These are phyloP conservation scores for Triangularia setosa DNA, from an alignment of 2,329 filamentous ascomycete genomes.

Conservation along the genomic window DNA sequence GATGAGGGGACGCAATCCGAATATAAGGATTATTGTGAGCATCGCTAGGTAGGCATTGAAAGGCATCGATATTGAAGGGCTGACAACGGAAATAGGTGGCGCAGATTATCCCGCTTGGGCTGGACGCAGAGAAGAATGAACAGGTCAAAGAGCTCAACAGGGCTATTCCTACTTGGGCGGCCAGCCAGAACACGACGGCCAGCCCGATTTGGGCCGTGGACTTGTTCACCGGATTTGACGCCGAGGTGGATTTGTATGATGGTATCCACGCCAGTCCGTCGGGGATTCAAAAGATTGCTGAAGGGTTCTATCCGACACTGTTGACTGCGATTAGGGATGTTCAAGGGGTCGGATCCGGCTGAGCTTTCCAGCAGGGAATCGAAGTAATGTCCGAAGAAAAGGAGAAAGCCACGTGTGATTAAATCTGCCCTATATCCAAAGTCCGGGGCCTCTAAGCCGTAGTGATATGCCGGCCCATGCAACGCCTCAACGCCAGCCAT, in stretches of 20 bases:
- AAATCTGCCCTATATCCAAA: not conserved
- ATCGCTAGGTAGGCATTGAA: not conserved
- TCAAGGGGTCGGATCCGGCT: not conserved
- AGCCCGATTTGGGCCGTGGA: slow-evolving; percentile 10
- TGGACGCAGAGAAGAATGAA: not conserved
- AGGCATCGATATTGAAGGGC: not conserved
- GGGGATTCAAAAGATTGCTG: slow-evolving; percentile 5
- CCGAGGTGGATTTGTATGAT: slow-evolving; percentile 3
- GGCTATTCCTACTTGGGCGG: not conserved
- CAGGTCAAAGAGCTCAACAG: not conserved
- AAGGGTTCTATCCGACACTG: slow-evolving; percentile 5
- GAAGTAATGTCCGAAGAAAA: not conserved
- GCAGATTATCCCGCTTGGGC: slow-evolving; percentile 2
- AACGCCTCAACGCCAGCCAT: not conserved
- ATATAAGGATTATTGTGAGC: slow-evolving; percentile 3
- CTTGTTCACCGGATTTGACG: not conserved
- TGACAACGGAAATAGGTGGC: not conserved
- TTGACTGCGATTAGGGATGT: not conserved
- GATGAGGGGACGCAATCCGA: not conserved
- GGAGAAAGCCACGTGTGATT: not conserved
- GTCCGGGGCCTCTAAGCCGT: not conserved
- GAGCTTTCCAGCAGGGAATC: not conserved
- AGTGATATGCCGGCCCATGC: not conserved
- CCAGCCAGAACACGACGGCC: not conserved
- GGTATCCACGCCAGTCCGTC: slow-evolving; percentile 7